Percentiles rank a stretch among this genome's conserved stretches.
Conservation (phyloP, 2,329 filamentous ascomycete genomes). For the Cryphonectria japonica region DNA sequence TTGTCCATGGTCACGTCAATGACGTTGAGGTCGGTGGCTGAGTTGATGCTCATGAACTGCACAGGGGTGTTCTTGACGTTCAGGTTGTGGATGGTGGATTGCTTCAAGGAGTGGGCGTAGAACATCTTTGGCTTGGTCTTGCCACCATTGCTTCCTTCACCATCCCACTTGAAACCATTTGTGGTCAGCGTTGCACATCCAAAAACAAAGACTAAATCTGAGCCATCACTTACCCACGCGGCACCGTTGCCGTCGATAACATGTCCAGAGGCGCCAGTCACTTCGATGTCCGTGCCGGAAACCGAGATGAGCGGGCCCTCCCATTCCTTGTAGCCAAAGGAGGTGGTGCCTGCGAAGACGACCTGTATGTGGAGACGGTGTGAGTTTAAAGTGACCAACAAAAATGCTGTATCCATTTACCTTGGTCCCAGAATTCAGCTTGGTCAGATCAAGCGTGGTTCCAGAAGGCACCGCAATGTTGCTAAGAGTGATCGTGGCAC, state of each 20-base stretch:
- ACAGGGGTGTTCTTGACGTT: conserved; percentile 48
- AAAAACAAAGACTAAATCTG: neutral
- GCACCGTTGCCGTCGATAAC: conserved; percentile 31
- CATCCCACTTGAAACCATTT: conserved; percentile 35
- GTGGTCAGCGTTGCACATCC: neutral
- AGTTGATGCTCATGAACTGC: conserved; percentile 47
- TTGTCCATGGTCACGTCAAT: conserved; percentile 45
- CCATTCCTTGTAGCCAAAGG: conserved; percentile 27
- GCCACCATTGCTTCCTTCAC: conserved; percentile 44
- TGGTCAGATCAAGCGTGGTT: conserved; percentile 42
- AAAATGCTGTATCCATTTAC: neutral
- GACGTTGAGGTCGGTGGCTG: conserved; percentile 40
- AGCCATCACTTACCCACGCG: conserved; percentile 7
- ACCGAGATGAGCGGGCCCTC: conserved; percentile 29
- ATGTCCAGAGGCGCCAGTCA: conserved; percentile 31
- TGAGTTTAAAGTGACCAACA: neutral
- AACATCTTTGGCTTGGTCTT: conserved; percentile 48
- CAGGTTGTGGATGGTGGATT: conserved; percentile 44
- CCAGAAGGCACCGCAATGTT: conserved; percentile 42
- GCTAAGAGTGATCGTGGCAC: conserved; percentile 43
- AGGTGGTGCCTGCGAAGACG: conserved; percentile 31
- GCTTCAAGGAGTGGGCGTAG: conserved; percentile 51
- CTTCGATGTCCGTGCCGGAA: conserved; percentile 29
- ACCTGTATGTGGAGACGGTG: conserved; percentile 28
- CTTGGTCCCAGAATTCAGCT: conserved; percentile 44